A percentile compares a stretch with the other conserved stretches of the same genome.
Evolutionary conservation across 805 yeast genomes (phyloP).

Genomic region (Candida oleophila): DNA sequence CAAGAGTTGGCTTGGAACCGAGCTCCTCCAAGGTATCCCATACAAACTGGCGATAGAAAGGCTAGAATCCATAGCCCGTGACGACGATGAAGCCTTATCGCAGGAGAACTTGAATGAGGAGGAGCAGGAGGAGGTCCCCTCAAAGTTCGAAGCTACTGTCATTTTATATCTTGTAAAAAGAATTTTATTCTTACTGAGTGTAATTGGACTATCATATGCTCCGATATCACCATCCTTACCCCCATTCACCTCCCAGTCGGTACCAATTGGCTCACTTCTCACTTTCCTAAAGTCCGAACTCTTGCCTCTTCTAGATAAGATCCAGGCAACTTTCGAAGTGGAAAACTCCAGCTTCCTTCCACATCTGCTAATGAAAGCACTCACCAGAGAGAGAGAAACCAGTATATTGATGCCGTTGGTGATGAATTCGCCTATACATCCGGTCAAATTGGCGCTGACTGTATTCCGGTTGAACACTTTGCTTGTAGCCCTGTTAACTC

Average conservation of each 20-base stretch:
- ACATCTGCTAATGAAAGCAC: background rate
- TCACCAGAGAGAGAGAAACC: conserved; percentile 28
- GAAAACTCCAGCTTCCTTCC: background rate
- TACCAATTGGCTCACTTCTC: background rate
- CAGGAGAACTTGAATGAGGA: background rate
- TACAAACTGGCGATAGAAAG: background rate
- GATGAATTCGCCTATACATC: conserved; percentile 16
- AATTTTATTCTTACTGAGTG: conserved; percentile 19
- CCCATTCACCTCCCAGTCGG: background rate
- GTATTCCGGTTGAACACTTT: background rate
- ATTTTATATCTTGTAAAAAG: conserved; percentile 26
- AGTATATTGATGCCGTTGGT: conserved; percentile 18
- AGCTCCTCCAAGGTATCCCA: background rate
- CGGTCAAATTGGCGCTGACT: conserved; percentile 7
- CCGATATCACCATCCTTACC: background rate
- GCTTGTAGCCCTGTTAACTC: background rate
- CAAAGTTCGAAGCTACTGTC: conserved; percentile 5
- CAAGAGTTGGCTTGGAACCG: background rate
- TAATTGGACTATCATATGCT: conserved; percentile 9
- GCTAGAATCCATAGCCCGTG: background rate
- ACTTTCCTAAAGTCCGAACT: background rate
- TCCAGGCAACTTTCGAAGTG: background rate
- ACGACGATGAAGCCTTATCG: background rate
- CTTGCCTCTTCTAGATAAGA: conserved; percentile 2
- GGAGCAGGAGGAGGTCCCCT: background rate